Evolutionary conservation across 2,329 filamentous ascomycete genomes (phyloP).

Genomic region (Xenosphaeropsis pyriputrescens): DNA sequence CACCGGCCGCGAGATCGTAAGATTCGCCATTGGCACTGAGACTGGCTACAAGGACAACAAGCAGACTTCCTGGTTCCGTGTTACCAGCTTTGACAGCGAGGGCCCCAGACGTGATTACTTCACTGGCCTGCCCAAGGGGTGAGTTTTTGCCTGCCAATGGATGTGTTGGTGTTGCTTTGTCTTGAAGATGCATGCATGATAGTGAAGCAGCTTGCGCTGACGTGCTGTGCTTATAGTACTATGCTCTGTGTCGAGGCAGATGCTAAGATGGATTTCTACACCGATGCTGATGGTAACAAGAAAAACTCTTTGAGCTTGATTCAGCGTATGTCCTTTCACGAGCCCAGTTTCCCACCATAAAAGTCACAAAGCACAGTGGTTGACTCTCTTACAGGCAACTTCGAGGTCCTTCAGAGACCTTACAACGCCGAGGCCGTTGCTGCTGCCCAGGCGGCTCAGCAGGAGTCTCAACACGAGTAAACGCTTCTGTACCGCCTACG

Average conservation of each 20-base stretch:
- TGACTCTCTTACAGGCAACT: background rate
- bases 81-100: conserved; percentile 57
- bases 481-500: too few species aligned
- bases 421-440: too few species aligned
- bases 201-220: background rate
- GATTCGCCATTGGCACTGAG: conserved; percentile 62
- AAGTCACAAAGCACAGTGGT: background rate
- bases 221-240: conserved; percentile 33
- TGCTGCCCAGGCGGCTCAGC: too few species aligned
- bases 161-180: background rate
- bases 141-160: conserved; percentile 23
- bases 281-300: conserved; percentile 56
- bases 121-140: conserved; percentile 72
- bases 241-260: conserved; percentile 78
- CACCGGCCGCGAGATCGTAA: conserved; percentile 59
- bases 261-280: conserved; percentile 50
- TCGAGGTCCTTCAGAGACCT: background rate
- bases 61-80: conserved; percentile 73
- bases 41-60: conserved; percentile 53
- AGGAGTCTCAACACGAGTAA: too few species aligned
- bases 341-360: background rate
- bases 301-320: conserved; percentile 51
- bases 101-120: conserved; percentile 59
- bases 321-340: conserved; percentile 54
- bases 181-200: background rate